Evolutionary conservation across 768 basidiomycete genomes (phyloP), one percentile per base, ranked within the genome.

Genomic region (Suillus luteus): DNA sequence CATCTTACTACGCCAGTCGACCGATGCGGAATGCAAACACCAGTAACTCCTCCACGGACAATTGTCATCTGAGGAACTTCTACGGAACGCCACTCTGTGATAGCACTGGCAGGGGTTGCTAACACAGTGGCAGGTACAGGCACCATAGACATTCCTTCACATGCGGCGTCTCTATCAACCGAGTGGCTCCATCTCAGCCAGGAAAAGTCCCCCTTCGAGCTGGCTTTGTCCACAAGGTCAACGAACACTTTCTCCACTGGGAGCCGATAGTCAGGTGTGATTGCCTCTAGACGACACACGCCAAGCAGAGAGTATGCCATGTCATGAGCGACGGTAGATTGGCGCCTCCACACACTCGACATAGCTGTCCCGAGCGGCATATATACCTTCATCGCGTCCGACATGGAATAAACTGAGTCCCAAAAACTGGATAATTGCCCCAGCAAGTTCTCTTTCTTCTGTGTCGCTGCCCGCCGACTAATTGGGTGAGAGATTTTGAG

Each of bases 231-330:
- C 60, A 61, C 60, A 35, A 61, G 44, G 12, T 61, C 60, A 12
- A 33, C n/a, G 15, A 61, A 61, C 33, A 61, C 44, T 61, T 52
- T 49, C 46, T 52, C 46, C 33, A 48, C 33, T 12, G 46, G 33
- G 3, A 51, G 60, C 33, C 33, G 60, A 51, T 61, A 61, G 46
- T 61, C 44, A 51, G 60, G 60, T 24, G 14, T 51, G 7, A 61
- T 52, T 10, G 60, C 24, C 43, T 61, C 60, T 24, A 61, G 60
- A 61, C 33, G 60, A 61, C 60, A 61, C 27, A 61, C 46, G 2
- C 60, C 60, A 61, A 61, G 60, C 19, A 61, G 44, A 51, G 60
- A 61, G 44, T 61, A 61, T n/a, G 8, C 60, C 60, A 61, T 61
- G 46, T 61, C 60, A 24, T 61, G 60, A 35, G 27, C 37, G 46